phyloP scores from a whole-genome alignment of 2,329 filamentous ascomycete genomes.

The Diaporthe ilicicola region DNA sequence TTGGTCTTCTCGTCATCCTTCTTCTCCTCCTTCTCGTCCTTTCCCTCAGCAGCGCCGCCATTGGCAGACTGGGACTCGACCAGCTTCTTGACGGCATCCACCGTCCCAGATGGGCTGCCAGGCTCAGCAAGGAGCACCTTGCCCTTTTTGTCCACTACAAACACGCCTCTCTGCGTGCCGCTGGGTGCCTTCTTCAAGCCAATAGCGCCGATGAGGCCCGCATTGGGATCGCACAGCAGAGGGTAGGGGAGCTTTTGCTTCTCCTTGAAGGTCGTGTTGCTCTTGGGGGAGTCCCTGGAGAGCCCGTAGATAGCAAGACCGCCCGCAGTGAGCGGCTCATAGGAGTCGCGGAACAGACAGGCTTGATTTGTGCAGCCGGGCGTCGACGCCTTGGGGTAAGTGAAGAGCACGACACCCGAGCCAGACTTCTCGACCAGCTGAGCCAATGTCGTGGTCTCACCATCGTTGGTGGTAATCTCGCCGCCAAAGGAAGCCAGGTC shows the following conservation, averaged over 20 bases:
- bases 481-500: constrained; percentile 69
- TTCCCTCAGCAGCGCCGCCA: constrained; percentile 36
- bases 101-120: constrained; percentile 80
- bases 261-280: constrained; percentile 90
- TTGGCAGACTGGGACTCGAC: constrained; percentile 57
- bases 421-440: constrained; percentile 84
- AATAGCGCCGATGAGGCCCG: constrained; percentile 81
- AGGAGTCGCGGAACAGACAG: constrained; percentile 90
- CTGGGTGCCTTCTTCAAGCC: constrained; percentile 88
- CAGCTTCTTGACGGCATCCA: constrained; percentile 78
- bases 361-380: constrained; percentile 94
- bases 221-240: constrained; percentile 82
- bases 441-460: constrained; percentile 80
- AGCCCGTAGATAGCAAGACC: constrained; percentile 91
- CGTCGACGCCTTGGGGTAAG: constrained; percentile 93
- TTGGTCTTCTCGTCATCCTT: constrained; percentile 36
- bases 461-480: constrained; percentile 86
- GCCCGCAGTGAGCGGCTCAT: constrained; percentile 76
- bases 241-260: constrained; percentile 91
- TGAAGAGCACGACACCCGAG: constrained; percentile 89
- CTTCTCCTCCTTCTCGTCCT: constrained; percentile 37
- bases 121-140: constrained; percentile 75
- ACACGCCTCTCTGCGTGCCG: constrained; percentile 86
- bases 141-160: constrained; percentile 83
- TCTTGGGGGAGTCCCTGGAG: constrained; percentile 85